Percentiles rank a stretch among this genome's conserved stretches.
Evolutionary conservation across 2,329 filamentous ascomycete species (phyloP).

Genomic region (Fusarium torulosum): DNA sequence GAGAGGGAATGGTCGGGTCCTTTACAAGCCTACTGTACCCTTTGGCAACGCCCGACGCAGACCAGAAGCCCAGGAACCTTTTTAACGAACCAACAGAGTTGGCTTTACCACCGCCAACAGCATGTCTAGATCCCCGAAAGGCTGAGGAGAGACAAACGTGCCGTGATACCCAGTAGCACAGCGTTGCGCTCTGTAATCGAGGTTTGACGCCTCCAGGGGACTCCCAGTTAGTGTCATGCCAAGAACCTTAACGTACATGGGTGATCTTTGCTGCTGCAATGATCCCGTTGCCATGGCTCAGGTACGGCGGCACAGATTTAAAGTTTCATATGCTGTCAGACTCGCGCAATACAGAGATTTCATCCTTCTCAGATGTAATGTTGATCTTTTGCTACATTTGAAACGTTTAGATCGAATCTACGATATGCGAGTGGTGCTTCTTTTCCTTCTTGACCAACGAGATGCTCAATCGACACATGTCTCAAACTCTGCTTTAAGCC

Average conservation of each 20-base stretch:
- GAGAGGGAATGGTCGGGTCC: no score
- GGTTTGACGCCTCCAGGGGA: conserved; percentile 2
- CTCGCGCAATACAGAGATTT: no score
- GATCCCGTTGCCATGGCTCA: conserved; percentile 13
- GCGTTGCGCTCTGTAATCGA: neutral
- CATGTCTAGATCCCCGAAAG: neutral
- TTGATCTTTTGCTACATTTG: neutral
- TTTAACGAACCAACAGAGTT: conserved; percentile 4
- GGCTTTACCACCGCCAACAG: neutral
- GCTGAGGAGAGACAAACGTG: neutral
- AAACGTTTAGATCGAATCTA: neutral
- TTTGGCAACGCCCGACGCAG: neutral
- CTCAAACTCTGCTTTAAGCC: conserved; percentile 13
- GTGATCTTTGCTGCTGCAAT: neutral
- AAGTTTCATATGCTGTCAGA: no score
- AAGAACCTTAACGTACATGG: neutral
- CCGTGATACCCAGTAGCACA: neutral
- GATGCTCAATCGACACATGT: neutral
- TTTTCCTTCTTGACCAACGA: neutral
- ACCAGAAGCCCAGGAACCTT: conserved; percentile 1
- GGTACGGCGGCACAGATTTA: neutral
- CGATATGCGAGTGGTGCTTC: conserved; percentile 1
- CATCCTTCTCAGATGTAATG: no score
- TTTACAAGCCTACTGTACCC: no score
- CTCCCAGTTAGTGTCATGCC: neutral